A percentile compares a stretch with the other conserved stretches of the same genome.
Evolutionary conservation across 305 asterid genomes (phyloP).

Genomic region (Solanum hybrid): DNA sequence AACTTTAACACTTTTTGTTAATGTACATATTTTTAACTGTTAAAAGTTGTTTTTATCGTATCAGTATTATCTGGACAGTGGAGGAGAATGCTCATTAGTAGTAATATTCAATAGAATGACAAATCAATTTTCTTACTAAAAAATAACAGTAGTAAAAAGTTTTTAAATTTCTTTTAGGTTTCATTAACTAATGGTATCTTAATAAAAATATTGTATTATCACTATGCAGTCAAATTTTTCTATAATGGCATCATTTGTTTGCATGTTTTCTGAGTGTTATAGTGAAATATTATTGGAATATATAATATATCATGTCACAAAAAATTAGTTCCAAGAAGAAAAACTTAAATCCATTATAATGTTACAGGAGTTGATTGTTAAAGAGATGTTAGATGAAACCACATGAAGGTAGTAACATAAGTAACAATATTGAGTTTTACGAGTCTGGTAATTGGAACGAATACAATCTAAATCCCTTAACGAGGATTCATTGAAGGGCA

Average conservation of each 20-base stretch:
- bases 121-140: not conserved
- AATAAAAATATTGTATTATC: not conserved
- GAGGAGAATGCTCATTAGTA: not conserved
- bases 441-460: not conserved
- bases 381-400: not conserved
- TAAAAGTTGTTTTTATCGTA: too few relatives aligned
- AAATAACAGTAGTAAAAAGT: not conserved
- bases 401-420: not conserved
- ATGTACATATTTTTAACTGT: fast-evolving
- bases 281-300: too few relatives aligned
- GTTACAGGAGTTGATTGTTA: not conserved
- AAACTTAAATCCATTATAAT: not conserved
- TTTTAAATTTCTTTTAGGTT: not conserved
- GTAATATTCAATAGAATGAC: not conserved
- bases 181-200: not conserved
- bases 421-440: not conserved
- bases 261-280: not conserved
- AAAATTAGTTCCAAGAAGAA: not conserved
- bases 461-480: not conserved
- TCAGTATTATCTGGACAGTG: not conserved
- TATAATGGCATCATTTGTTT: not conserved
- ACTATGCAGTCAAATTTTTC: not conserved
- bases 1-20: too few relatives aligned
- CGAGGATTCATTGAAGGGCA: not conserved
- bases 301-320: not conserved